Base-by-base conservation (phyloP, 1,284 basidiomycete genomes). In the Polyporus tsugae region DNA sequence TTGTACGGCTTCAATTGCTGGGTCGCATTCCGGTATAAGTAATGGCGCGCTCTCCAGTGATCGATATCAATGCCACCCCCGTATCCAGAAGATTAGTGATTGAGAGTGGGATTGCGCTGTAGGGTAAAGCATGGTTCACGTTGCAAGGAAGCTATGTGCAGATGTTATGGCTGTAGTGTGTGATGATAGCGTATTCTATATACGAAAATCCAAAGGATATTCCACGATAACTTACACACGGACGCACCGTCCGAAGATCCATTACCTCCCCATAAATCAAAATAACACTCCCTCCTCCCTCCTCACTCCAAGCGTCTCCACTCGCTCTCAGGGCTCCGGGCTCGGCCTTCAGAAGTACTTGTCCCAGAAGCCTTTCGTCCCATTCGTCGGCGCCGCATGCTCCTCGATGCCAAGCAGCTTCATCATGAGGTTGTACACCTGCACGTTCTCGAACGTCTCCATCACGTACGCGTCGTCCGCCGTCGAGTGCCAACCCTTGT, bases 351-450 rank as follows among this genome's bases (percentile, higher is more conserved):
- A 89, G 64, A 93, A 82, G 79, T 92, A 95, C 74, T 83, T 84
- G 75, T 94, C 88, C 94, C 94, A 95, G 79, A 95, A 95, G 9
- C 90, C 89, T 42, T 69, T 72, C 6, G 94, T 95, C 38, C 94
- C 95, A 75, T 97, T 96, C 62, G 86, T 95, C 33, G 79, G 76
- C 55, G 91, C 91, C 22, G 88, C 85, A 63, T 81, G 80, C 6
- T 79, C 73, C 68, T 87, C 86, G 53, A 96, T 86, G 1, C 88
- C 89, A 44, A 97, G 81, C 59, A 97, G 81, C 75, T 88, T 90
- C 81, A 91, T 87, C 63, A 97, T 85, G 22, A 97, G 87, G 70
- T 91, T 91, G 79, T 96, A 96, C 42, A 97, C 82, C 81, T 97
- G 89, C 49, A 96, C 88, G 73, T 97, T 97, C 77, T 84, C 79